These are phyloP conservation scores for Suhomyces faveliae DNA, from an alignment of 805 yeast genomes.

Conservation along the genomic window DNA sequence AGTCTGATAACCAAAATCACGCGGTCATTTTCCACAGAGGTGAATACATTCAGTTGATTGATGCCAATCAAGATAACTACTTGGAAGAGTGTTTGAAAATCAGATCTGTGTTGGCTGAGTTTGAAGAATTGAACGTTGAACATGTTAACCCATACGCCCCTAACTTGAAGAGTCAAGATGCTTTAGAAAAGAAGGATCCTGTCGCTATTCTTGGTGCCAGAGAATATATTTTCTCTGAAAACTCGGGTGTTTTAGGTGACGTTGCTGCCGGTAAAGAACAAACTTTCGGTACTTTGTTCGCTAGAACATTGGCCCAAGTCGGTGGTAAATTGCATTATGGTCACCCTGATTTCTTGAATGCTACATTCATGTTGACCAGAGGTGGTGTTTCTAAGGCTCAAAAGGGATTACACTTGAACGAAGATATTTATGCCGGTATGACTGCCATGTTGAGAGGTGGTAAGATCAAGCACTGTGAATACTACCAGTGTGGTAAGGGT, in stretches of 20 bases:
- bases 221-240: constrained; percentile 84
- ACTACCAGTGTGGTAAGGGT: constrained; percentile 89
- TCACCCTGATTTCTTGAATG: constrained; percentile 81
- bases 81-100: constrained; percentile 82
- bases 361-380: constrained; percentile 76
- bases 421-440: constrained; percentile 90
- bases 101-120: constrained; percentile 78
- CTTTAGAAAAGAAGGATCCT: constrained; percentile 49
- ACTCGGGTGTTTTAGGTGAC: constrained; percentile 82
- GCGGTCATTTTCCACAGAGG: constrained; percentile 79
- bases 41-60: constrained; percentile 80
- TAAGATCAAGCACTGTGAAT: constrained; percentile 82
- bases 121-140: constrained; percentile 73
- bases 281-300: constrained; percentile 81
- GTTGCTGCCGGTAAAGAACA: constrained; percentile 91
- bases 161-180: constrained; percentile 56
- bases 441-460: constrained; percentile 82
- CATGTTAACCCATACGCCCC: constrained; percentile 83
- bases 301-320: constrained; percentile 78
- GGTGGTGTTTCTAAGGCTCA: constrained; percentile 89
- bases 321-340: constrained; percentile 89
- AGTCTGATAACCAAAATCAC: constrained; percentile 84
- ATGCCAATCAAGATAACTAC: constrained; percentile 85
- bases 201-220: constrained; percentile 87
- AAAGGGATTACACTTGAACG: constrained; percentile 81